Evolutionary conservation across 192 early-diverging fungal species (phyloP).

Genomic region (Coemansia biformis): DNA sequence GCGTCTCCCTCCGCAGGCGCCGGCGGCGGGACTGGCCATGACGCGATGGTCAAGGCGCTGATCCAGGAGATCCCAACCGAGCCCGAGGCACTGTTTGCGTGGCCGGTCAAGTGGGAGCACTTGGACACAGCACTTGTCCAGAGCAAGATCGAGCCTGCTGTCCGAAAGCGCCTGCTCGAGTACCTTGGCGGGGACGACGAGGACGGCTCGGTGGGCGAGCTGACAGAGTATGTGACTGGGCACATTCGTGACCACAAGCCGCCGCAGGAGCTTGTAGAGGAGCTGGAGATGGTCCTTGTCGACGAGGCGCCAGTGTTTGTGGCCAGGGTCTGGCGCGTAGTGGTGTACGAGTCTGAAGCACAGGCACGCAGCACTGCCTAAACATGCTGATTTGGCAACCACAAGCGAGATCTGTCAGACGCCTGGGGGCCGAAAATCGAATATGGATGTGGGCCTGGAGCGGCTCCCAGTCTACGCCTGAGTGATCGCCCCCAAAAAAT

Average conservation of each 20-base stretch:
- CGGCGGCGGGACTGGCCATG: too few relatives aligned
- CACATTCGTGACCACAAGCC: slow-evolving; percentile 62
- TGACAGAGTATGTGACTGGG: slow-evolving; percentile 74
- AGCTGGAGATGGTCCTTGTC: slow-evolving; percentile 77
- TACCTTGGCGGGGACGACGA: slow-evolving; percentile 71
- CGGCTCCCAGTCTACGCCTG: too few relatives aligned
- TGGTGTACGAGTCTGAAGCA: slow-evolving; percentile 20
- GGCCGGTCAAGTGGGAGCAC: slow-evolving; percentile 28
- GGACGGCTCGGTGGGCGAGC: slow-evolving; percentile 51
- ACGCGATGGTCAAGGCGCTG: slow-evolving; percentile 11
- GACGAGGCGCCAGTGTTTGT: slow-evolving; percentile 87
- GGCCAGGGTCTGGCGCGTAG: slow-evolving; percentile 73
- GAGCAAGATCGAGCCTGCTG: slow-evolving; percentile 68
- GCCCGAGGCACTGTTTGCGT: slow-evolving; percentile 17
- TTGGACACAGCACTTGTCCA: slow-evolving; percentile 50
- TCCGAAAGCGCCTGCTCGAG: slow-evolving; percentile 73
- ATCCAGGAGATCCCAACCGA: slow-evolving; percentile 20
- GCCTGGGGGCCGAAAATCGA: too few relatives aligned
- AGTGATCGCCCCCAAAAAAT: too few relatives aligned
- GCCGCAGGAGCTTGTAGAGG: slow-evolving; percentile 64
- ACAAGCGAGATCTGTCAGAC: too few relatives aligned
- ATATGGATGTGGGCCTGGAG: too few relatives aligned
- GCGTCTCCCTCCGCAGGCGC: too few relatives aligned
- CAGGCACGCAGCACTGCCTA: too few relatives aligned
- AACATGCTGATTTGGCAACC: too few relatives aligned